Base-by-base conservation (phyloP, 345 rosid genomes). In the Ceriops zippeliana region DNA sequence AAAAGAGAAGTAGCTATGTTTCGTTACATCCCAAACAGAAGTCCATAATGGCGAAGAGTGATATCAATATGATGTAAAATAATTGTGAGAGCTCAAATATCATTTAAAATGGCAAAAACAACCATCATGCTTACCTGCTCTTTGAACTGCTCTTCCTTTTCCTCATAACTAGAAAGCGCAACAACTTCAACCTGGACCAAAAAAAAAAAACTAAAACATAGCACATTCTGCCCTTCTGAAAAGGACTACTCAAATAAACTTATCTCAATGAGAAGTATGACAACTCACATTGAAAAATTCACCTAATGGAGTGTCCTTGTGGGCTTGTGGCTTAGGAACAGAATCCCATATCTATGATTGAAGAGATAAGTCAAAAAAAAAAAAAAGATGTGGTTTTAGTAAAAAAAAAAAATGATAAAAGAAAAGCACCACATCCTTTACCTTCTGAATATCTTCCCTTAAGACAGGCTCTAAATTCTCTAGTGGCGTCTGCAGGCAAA, bases 371-470 rank as follows among this genome's bases (percentile, higher is more conserved):
- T 59, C 8, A 37, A 38, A 26, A 66, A 62, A 71, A 69, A 66
- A 51, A 42, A 75, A 24, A 53, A 1, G 26, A 20, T 7, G 11
- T n/a, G 13, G 16, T 13, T 6, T 9, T 13, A 47, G 71, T 30
- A 56, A 63, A 71, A 70, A n/a, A n/a, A 31, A 46, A 46, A 63
- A 68, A 69, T 37, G 3, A 28, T 28, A 61, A 69, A 68, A 67
- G 46, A 28, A 57, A 68, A 71, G 46, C 76, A 75, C 35, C 17
- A 59, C 19, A 59, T 32, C 34, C 64, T 73, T 76, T 60, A 89
- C 98, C 98, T 95, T 95, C 76, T 95, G 97, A 81, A 95, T 88
- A 80, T 95, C 99, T 86, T 92, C 99, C 79, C 96, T 85, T 66
- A 95, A 79, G 31, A 92, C 86, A 68, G 99, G 99, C 73, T 95